Evolutionary conservation across 2,329 filamentous ascomycete genomes (phyloP).

Genomic region (Arthroderma sp.): DNA sequence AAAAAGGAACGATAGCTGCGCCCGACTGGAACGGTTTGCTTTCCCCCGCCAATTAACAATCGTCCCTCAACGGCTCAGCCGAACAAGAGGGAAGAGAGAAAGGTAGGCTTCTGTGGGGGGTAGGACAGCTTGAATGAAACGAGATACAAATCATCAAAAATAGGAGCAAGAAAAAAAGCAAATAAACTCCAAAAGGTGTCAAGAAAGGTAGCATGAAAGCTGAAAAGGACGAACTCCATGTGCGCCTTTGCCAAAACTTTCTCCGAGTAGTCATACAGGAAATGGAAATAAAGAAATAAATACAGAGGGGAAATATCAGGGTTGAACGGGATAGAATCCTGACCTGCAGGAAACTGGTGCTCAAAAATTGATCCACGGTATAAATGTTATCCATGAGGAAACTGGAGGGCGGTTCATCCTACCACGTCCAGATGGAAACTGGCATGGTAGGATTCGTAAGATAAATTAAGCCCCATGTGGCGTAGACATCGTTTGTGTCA

Average conservation of each 20-base stretch:
- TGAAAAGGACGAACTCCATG: background rate
- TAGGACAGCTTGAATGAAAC: background rate
- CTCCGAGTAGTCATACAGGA: background rate
- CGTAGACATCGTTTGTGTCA: background rate
- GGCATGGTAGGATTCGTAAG: background rate
- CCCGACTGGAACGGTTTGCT: background rate
- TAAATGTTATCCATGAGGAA: background rate
- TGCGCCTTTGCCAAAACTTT: background rate
- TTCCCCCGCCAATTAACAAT: background rate
- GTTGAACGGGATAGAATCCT: background rate
- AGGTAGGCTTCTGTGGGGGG: background rate
- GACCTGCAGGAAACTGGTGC: background rate
- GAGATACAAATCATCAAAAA: background rate
- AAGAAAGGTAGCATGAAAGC: background rate
- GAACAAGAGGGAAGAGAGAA: background rate
- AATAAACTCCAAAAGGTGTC: background rate
- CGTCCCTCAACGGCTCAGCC: background rate
- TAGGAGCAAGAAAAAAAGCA: background rate
- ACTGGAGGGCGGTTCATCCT: background rate
- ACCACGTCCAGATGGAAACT: background rate
- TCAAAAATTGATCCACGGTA: background rate
- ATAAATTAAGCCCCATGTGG: background rate
- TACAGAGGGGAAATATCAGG: background rate
- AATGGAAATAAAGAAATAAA: background rate
- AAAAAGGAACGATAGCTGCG: background rate